These are phyloP conservation scores for Wickerhamiella kurtzmanii DNA, from an alignment of 805 yeast species.

Conservation along the genomic window DNA sequence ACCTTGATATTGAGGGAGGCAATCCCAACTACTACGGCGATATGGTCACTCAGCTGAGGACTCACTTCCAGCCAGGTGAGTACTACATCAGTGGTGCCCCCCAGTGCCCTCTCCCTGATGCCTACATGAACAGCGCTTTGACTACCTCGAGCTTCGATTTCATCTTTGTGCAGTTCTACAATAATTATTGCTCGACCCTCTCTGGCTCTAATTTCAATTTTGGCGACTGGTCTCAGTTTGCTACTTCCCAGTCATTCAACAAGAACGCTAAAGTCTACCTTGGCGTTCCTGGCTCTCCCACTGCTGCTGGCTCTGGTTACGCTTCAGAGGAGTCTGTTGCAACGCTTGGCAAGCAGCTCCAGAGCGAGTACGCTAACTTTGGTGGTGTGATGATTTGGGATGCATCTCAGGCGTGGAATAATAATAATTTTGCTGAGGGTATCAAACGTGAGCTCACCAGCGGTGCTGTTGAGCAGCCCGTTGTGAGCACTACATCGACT, in stretches of 20 bases:
- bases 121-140: conserved; percentile 31
- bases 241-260: conserved; percentile 34
- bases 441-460: conserved; percentile 30
- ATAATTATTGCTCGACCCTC: conserved; percentile 33
- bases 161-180: conserved; percentile 54
- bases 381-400: conserved; percentile 78
- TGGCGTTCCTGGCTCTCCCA: conserved; percentile 46
- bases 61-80: conserved; percentile 17
- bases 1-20: conserved; percentile 44
- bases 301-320: conserved; percentile 49
- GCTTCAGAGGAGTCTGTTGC: conserved; percentile 28
- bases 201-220: conserved; percentile 27
- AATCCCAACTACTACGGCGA: conserved; percentile 39
- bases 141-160: conserved; percentile 38
- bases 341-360: conserved; percentile 14
- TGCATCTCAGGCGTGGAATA: conserved; percentile 45
- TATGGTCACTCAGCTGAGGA: conserved; percentile 27
- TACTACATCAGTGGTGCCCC: conserved; percentile 55
- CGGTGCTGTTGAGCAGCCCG: conserved; percentile 42
- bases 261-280: conserved; percentile 40
- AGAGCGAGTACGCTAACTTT: conserved; percentile 30
- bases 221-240: conserved; percentile 40
- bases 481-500: background rate
- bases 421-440: conserved; percentile 35
- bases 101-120: conserved; percentile 54